phyloP scores from a whole-genome alignment of 2,329 filamentous ascomycete genomes.

The Amauroascus verrucosus region DNA sequence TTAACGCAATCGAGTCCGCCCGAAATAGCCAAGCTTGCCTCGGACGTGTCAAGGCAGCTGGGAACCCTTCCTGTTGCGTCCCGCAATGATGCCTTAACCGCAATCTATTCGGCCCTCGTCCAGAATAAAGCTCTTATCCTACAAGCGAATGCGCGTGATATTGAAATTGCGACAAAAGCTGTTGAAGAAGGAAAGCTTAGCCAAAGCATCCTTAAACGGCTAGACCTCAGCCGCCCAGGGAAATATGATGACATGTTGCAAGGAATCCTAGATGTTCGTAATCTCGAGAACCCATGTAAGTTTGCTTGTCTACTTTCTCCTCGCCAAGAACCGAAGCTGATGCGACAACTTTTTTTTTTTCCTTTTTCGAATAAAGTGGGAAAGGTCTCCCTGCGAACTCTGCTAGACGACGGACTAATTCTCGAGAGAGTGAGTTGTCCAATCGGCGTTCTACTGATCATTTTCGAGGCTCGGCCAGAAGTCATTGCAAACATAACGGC shows the following conservation, averaged over 20 bases:
- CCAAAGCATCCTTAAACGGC: constrained; percentile 71
- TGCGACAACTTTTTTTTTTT: constrained; percentile 7
- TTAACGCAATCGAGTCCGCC: constrained; percentile 73
- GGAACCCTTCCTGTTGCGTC: constrained; percentile 65
- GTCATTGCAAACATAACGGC: constrained; percentile 98
- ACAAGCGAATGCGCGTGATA: constrained; percentile 73
- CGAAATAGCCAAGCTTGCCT: constrained; percentile 67
- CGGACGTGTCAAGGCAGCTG: constrained; percentile 69
- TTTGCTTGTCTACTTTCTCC: not conserved
- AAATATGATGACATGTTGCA: constrained; percentile 98
- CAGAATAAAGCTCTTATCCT: constrained; percentile 65
- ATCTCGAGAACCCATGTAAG: constrained; percentile 72
- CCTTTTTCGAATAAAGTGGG: constrained; percentile 50
- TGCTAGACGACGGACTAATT: constrained; percentile 73
- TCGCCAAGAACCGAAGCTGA: constrained; percentile 9
- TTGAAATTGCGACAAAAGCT: constrained; percentile 62
- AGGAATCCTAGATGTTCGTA: constrained; percentile 79
- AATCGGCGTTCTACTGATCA: constrained; percentile 94
- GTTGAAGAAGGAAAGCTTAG: constrained; percentile 66
- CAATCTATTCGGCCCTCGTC: constrained; percentile 67
- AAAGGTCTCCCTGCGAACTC: constrained; percentile 69
- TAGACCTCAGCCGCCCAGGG: constrained; percentile 75
- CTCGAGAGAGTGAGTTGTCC: constrained; percentile 86
- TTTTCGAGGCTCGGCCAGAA: constrained; percentile 94
- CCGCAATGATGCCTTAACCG: constrained; percentile 74